Evolutionary conservation across 83 land plant species (phyloP).

Genomic region (Larix sibirica): DNA sequence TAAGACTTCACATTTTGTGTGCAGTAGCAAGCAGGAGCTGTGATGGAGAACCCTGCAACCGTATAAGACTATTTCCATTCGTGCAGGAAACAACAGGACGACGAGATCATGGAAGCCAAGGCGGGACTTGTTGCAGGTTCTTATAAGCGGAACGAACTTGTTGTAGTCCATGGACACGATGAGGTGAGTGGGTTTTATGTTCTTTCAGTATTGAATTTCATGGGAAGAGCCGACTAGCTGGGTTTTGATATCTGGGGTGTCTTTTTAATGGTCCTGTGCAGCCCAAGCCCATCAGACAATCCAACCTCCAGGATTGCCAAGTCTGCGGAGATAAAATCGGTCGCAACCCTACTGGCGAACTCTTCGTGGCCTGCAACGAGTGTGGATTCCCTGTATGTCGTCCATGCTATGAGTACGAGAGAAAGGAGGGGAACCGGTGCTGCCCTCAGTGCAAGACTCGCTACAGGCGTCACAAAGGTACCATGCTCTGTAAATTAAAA

Average conservation of each 20-base stretch:
- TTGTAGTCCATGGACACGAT: conserved; percentile 32
- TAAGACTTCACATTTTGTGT: background rate
- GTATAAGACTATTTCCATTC: conserved; percentile 4
- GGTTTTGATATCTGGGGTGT: background rate
- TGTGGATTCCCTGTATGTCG: conserved; percentile 75
- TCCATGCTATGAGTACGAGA: conserved; percentile 78
- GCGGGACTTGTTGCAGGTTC: conserved; percentile 45
- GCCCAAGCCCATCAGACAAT: conserved; percentile 60
- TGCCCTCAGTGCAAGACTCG: conserved; percentile 80
- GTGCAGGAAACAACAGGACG: background rate
- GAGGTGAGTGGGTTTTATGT: conserved; percentile 20
- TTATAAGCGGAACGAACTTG: conserved; percentile 26
- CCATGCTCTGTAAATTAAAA: background rate
- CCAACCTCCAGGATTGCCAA: conserved; percentile 50
- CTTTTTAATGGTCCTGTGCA: conserved; percentile 25
- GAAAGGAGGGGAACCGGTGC: conserved; percentile 54
- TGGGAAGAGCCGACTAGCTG: background rate
- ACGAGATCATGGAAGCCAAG: conserved; percentile 18
- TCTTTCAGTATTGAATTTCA: background rate
- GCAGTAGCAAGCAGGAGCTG: background rate
- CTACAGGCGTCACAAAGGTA: conserved; percentile 82
- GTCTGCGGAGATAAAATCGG: conserved; percentile 72
- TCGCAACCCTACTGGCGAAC: conserved; percentile 34
- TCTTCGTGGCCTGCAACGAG: conserved; percentile 63
- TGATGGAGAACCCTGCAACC: background rate